These are phyloP conservation scores for Leavenworthia alabamica DNA, from an alignment of 345 rosid genomes.

Conservation along the genomic window DNA sequence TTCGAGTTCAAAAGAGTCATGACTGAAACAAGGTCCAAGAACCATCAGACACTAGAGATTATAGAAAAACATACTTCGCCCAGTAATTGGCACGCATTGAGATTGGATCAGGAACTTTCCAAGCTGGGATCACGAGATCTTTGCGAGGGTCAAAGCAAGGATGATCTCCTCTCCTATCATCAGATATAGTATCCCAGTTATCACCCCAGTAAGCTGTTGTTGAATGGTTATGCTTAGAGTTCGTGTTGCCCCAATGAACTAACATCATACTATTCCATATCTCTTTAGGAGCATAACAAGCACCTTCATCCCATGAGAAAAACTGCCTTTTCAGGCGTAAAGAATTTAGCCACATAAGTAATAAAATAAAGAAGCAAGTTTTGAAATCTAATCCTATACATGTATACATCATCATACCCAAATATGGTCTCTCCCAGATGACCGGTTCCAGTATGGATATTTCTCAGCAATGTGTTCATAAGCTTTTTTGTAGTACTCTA, in stretches of 20 bases:
- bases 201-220: conserved; percentile 94
- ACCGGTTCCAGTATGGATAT: conserved; percentile 80
- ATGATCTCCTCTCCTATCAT: conserved; percentile 75
- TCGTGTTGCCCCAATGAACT: conserved; percentile 98
- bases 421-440: conserved; percentile 87
- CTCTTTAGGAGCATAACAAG: conserved; percentile 99
- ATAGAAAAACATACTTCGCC: conserved; percentile 44
- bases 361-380: not conserved
- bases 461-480: conserved; percentile 56
- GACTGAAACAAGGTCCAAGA: conserved; percentile 12
- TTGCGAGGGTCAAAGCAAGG: conserved; percentile 92
- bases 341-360: conserved; percentile 32
- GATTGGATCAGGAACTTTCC: conserved; percentile 74
- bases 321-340: conserved; percentile 56
- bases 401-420: conserved; percentile 57
- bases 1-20: not conserved
- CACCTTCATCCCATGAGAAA: conserved; percentile 99
- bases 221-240: conserved; percentile 83
- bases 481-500: conserved; percentile 78
- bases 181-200: conserved; percentile 70
- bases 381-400: not conserved
- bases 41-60: not conserved
- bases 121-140: conserved; percentile 97
- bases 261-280: conserved; percentile 98
- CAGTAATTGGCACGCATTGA: conserved; percentile 54